Percentiles rank a stretch among this genome's conserved stretches.
Conservation (phyloP, 352 stramenopile species). For the Phytophthora podocarpi region DNA sequence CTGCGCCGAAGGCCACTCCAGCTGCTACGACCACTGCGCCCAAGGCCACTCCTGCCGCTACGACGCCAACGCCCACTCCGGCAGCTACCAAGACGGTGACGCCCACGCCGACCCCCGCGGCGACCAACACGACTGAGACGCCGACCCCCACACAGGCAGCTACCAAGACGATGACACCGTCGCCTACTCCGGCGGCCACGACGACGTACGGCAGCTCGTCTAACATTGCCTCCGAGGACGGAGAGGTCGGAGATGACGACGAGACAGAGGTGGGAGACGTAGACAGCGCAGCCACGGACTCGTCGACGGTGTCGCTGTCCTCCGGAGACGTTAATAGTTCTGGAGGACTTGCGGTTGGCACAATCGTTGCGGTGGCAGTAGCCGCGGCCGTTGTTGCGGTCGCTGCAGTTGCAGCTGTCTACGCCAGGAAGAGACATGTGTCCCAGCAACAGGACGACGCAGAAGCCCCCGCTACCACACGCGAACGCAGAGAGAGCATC, state of each 20-base stretch:
- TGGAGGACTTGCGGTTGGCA: not conserved
- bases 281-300: not conserved
- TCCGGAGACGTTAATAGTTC: not conserved
- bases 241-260: constrained; percentile 10
- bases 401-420: constrained; percentile 14
- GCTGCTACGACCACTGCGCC: constrained; percentile 16
- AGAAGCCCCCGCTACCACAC: constrained; percentile 1
- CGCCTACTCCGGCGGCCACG: constrained; percentile 22
- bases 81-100: constrained; percentile 20
- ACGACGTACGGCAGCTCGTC: constrained; percentile 16
- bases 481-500: constrained; percentile 25
- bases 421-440: constrained; percentile 19
- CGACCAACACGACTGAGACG: constrained; percentile 19
- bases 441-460: not conserved
- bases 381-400: constrained; percentile 19
- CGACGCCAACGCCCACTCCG: constrained; percentile 11
- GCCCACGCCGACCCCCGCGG: constrained; percentile 9
- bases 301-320: constrained; percentile 25
- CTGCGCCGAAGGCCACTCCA: constrained; percentile 10
- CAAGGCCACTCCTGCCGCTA: constrained; percentile 16
- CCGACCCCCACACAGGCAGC: constrained; percentile 23
- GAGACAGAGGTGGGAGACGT: constrained; percentile 16
- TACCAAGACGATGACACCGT: constrained; percentile 20
- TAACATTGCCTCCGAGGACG: constrained; percentile 12
- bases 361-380: constrained; percentile 10